Base-by-base conservation (phyloP, 768 basidiomycete species). In the Panellus pusillus region DNA sequence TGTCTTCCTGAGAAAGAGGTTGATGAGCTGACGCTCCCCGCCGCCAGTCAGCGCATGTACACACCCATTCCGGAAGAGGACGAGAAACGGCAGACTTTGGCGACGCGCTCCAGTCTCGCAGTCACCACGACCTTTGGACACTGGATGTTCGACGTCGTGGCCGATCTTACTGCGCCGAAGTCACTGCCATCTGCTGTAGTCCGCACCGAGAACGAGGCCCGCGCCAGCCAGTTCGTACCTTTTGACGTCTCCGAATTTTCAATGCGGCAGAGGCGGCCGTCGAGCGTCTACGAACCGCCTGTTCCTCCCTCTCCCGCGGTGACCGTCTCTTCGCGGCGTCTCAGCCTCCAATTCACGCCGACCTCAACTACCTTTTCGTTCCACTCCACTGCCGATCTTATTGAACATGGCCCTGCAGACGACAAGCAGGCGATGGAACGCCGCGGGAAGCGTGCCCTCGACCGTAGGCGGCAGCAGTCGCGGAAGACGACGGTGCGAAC, bases 121-220 rank as follows among this genome's bases (percentile, higher is more conserved):
- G 45, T 60, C 40, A 47, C 55, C 37, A 49, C 53, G 17, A 83
- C 86, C 0, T 71, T 87, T 19, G 84, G 85, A n/a, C 82, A 82
- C 58, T 92, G 91, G 91, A 91, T 91, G 90, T 80, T 90, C 52
- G 89, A 93, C 35, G 89, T 79, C 52, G 77, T 92, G 32, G 77
- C 82, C 0, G 88, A 89, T 43, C 70, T 91, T 17, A 84, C 58
- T 20, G 20, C 44, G 32, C 47, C 50, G 20, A 57, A 63, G 6
- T 48, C 54, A 9, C 63, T 46, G 15, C 56, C 52, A 17, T 19
- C 71, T 3, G 61, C 65, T 15, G 20, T 65, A 8, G 66, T 66
- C 11, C 60, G 66, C 17, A 53, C 52, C 27, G 65, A 65, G 24
- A 64, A 67, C 6, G 38, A 61, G 19, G 55, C 63, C 29, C 65